Conservation (phyloP, 805 yeast genomes). For the Ogataea nitratoaversa region DNA sequence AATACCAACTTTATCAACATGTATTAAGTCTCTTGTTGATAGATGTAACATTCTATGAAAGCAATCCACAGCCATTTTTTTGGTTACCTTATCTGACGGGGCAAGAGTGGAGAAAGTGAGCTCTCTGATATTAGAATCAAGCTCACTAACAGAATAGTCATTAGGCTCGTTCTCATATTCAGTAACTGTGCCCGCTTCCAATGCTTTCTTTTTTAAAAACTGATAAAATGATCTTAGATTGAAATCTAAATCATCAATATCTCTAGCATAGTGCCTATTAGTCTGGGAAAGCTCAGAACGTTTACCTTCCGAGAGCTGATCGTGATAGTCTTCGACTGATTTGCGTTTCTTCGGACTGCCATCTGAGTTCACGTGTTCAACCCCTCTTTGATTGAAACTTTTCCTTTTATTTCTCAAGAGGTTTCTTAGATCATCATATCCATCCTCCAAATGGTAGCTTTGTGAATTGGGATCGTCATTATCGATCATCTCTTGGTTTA, state of each 20-base stretch:
- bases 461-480: background rate
- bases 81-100: slow-evolving; percentile 7
- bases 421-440: slow-evolving; percentile 10
- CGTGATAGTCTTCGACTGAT: slow-evolving; percentile 2
- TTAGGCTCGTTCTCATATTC: slow-evolving; percentile 1
- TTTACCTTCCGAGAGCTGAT: background rate
- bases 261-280: background rate
- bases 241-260: background rate
- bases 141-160: too few species aligned
- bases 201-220: background rate
- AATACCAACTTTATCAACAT: slow-evolving; percentile 12
- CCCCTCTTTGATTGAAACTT: background rate
- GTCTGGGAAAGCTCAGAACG: background rate
- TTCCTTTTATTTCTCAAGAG: slow-evolving; percentile 1
- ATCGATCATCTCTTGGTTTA: background rate
- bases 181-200: background rate
- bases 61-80: slow-evolving; percentile 15
- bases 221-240: background rate
- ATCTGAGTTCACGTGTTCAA: background rate
- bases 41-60: slow-evolving; percentile 19
- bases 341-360: background rate
- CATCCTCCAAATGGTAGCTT: slow-evolving; percentile 4
- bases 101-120: slow-evolving; percentile 12
- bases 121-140: slow-evolving; percentile 6
- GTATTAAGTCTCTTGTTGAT: slow-evolving; percentile 12